Base-by-base conservation (phyloP, 306 rosid species). In the Lathyrus sativus region DNA sequence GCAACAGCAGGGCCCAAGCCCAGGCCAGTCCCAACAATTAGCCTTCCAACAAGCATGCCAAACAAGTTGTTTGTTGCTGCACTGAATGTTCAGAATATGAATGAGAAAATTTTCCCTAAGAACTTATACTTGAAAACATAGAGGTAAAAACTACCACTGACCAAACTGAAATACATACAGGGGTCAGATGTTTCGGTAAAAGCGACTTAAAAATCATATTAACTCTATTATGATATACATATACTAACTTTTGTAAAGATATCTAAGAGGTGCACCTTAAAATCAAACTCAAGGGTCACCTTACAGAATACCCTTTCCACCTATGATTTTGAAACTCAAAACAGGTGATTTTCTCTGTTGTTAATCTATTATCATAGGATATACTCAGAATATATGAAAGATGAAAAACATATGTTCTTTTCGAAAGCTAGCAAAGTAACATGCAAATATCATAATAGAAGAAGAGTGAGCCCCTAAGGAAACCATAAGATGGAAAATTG, bases 1-100 rank as follows among this genome's bases (percentile, higher is more conserved):
- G 91, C 88, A 76, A 86, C 89, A 57, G 97, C 80, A 76, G 98
- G 98, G 28, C 95, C 97, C 44, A 93, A 72, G 43, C 97, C 98
- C 90, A 93, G 72, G 80, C 98, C 98, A 64, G 88, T 74, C 74
- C 98, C 98, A 83, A 93, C 98, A 88, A 93, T 59, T 62, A 93
- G 68, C 79, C 98, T 85, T 62, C 97, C 97, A 65, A 93, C 75
- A 72, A 93, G 98, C 98, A 93, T 93, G 48, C 98, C 97, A 54
- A 82, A 81, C 72, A 93, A 72, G 73, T 91, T 93, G 82, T 86
- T 90, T 82, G 96, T 71, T 56, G 84, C 85, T 15, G 98, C 98
- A 79, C 98, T 90, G 97, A 76, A 81, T 82, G 76, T 48, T 50
- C 60, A 83, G 8, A 62, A 67, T 65, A 63, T 82, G 14, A 60